Conservation (phyloP, 345 rosid genomes). For the Punica granatum region DNA sequence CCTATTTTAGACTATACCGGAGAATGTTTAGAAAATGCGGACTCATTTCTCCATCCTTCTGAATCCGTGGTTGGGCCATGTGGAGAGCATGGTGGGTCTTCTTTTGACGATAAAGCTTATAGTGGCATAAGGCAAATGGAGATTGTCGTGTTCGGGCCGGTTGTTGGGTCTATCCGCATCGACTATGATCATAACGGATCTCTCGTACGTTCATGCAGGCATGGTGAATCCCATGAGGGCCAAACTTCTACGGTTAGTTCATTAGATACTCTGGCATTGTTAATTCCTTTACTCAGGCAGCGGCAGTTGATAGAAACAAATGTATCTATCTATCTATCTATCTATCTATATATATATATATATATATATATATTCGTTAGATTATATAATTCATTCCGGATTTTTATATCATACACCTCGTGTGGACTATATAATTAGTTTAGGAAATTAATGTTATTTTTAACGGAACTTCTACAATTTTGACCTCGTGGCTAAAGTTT, state of each 20-base stretch:
- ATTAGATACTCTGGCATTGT: too few species aligned
- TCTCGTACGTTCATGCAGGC: not conserved
- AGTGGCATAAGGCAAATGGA: not conserved
- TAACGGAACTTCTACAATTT: too few species aligned
- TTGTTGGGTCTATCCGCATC: not conserved
- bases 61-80: not conserved
- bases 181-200: slow-evolving; percentile 6
- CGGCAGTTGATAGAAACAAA: too few species aligned
- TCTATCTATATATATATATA: too few species aligned
- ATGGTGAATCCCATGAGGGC: not conserved
- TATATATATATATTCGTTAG: too few species aligned
- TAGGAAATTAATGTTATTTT: too few species aligned
- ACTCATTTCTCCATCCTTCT: not conserved
- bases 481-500: too few species aligned
- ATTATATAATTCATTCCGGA: too few species aligned
- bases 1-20: not conserved
- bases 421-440: too few species aligned
- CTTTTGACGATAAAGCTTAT: not conserved
- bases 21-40: not conserved
- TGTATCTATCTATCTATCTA: too few species aligned
- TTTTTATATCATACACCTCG: too few species aligned
- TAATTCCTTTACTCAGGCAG: too few species aligned
- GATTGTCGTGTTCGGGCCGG: not conserved
- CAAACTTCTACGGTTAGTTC: not conserved
- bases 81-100: not conserved